These are phyloP conservation scores for Neofusicoccum cordaticola DNA, from an alignment of 2,329 filamentous ascomycete genomes.

Conservation along the genomic window DNA sequence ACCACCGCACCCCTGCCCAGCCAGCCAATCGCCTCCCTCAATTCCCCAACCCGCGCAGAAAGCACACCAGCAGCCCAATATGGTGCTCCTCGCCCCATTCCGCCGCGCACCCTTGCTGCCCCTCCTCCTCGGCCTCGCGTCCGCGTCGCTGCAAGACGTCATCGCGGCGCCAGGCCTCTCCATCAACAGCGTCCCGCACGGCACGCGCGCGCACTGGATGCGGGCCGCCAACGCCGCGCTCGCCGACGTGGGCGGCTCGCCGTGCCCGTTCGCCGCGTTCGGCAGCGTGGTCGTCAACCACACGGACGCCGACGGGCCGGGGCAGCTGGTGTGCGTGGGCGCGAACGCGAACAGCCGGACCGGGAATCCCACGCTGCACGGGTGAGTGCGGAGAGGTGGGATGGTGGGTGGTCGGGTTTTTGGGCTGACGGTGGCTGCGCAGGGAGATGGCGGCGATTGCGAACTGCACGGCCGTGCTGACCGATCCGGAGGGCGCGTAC, in stretches of 20 bases:
- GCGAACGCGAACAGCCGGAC: conserved; percentile 45
- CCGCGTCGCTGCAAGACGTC: background rate
- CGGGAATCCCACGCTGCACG: conserved; percentile 55
- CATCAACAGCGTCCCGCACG: conserved; percentile 36
- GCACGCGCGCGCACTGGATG: conserved; percentile 53
- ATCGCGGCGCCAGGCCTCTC: background rate
- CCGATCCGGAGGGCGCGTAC: conserved; percentile 46
- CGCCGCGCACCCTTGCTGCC: background rate
- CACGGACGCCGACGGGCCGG: conserved; percentile 37
- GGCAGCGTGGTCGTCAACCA: conserved; percentile 57
- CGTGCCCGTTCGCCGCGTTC: conserved; percentile 56
- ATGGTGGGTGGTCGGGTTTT: background rate
- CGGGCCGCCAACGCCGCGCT: conserved; percentile 49
- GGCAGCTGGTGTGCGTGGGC: conserved; percentile 51
- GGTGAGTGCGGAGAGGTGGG: conserved; percentile 26
- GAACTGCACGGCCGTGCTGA: conserved; percentile 52
- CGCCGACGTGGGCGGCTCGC: conserved; percentile 35
- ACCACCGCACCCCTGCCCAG: background rate
- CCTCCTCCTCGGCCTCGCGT: background rate
- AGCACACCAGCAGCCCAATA: too few species aligned
- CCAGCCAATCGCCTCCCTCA: too few species aligned
- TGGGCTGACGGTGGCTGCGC: conserved; percentile 18
- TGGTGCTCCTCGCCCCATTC: too few species aligned
- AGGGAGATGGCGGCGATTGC: conserved; percentile 56
- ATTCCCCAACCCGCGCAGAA: too few species aligned